Evolutionary conservation across 2,329 filamentous ascomycete species (phyloP).

Genomic region (Aspergillus melleus): DNA sequence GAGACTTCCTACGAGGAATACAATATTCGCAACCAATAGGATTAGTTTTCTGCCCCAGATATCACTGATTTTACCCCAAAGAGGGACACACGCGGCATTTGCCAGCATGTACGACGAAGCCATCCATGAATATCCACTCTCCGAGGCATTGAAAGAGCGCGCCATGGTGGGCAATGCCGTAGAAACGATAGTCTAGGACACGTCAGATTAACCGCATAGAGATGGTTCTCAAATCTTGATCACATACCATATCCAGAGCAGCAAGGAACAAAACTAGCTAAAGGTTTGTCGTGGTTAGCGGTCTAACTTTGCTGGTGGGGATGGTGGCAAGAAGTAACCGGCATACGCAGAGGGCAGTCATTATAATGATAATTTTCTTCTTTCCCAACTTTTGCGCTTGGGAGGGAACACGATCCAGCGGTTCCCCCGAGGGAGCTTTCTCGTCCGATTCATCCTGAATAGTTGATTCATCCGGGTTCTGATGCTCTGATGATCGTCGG

Average conservation of each 20-base stretch:
- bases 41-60: conserved; percentile 67
- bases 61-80: conserved; percentile 65
- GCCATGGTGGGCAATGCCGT: conserved; percentile 49
- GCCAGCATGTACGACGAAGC: conserved; percentile 48
- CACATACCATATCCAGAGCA: conserved; percentile 56
- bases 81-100: conserved; percentile 52
- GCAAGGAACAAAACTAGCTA: conserved; percentile 60
- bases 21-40: conserved; percentile 58
- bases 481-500: conserved; percentile 2
- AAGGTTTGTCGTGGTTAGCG: background rate
- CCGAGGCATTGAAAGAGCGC: conserved; percentile 41
- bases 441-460: conserved; percentile 16
- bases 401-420: conserved; percentile 36
- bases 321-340: background rate
- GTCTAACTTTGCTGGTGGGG: background rate
- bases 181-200: conserved; percentile 43
- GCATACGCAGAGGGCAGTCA: conserved; percentile 43
- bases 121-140: conserved; percentile 51
- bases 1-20: conserved; percentile 64
- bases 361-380: conserved; percentile 42
- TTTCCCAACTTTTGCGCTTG: conserved; percentile 41
- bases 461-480: conserved; percentile 1
- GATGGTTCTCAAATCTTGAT: background rate
- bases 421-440: conserved; percentile 18
- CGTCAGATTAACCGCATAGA: conserved; percentile 5